These are phyloP conservation scores for Sanghuangporus baumii DNA, from an alignment of 1,284 basidiomycete species.

Conservation along the genomic window DNA sequence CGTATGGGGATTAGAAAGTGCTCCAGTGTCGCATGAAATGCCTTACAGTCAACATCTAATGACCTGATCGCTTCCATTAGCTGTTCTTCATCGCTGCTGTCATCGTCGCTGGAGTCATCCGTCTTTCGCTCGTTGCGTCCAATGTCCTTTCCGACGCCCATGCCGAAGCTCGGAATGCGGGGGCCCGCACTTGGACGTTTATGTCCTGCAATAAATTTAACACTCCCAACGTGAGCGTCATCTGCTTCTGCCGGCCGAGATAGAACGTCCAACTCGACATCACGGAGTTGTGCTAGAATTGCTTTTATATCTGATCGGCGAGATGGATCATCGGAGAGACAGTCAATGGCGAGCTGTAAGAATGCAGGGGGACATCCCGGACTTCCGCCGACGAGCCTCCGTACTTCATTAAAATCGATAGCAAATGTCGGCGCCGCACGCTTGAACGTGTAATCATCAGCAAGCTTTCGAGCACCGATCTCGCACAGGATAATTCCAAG, in stretches of 20 bases:
- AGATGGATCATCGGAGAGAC: slow-evolving; percentile 63
- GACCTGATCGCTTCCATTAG: slow-evolving; percentile 60
- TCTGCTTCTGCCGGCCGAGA: slow-evolving; percentile 57
- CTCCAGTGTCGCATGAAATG: slow-evolving; percentile 32
- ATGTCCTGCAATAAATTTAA: slow-evolving; percentile 69
- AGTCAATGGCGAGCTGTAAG: slow-evolving; percentile 74
- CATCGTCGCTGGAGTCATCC: slow-evolving; percentile 36
- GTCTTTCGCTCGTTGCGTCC: slow-evolving; percentile 21
- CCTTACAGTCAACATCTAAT: slow-evolving; percentile 47
- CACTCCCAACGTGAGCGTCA: slow-evolving; percentile 78
- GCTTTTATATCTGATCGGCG: slow-evolving; percentile 72
- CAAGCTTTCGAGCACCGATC: slow-evolving; percentile 79
- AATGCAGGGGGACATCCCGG: slow-evolving; percentile 78
- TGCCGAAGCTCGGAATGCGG: slow-evolving; percentile 82
- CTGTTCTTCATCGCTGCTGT: slow-evolving; percentile 58
- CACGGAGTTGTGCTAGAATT: slow-evolving; percentile 69
- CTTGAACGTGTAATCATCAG: slow-evolving; percentile 78
- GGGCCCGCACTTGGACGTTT: slow-evolving; percentile 55
- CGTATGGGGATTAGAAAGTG: slow-evolving; percentile 26
- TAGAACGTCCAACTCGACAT: slow-evolving; percentile 79
- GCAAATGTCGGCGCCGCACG: slow-evolving; percentile 74
- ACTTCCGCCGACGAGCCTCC: slow-evolving; percentile 47
- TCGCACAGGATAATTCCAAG: slow-evolving; percentile 95
- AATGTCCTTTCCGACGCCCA: slow-evolving; percentile 62
- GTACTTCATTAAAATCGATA: slow-evolving; percentile 75